Evolutionary conservation across 1,284 basidiomycete species (phyloP).

Genomic region (Tremellales sp.): DNA sequence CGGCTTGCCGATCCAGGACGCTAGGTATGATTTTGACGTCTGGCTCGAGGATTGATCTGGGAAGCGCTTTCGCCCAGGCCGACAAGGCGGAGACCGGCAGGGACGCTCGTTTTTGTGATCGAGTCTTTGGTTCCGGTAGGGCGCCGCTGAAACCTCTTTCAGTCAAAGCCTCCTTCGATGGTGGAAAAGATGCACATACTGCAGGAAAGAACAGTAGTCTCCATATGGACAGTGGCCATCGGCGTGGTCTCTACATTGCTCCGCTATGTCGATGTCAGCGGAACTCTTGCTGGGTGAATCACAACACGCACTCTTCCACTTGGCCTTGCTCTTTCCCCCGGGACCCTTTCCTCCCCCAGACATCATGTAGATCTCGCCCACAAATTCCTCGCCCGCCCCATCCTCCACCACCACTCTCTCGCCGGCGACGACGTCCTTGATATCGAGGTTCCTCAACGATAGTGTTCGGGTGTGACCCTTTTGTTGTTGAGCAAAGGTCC

Average conservation of each 20-base stretch:
- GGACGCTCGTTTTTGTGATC: not conserved
- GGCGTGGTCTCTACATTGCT: constrained; percentile 42
- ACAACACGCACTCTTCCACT: constrained; percentile 44
- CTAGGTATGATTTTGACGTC: constrained; percentile 13
- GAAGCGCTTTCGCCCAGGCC: constrained; percentile 8
- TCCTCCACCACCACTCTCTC: constrained; percentile 30
- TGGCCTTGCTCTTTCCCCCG: constrained; percentile 38
- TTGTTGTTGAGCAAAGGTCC: constrained; percentile 39
- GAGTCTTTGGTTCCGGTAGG: not conserved
- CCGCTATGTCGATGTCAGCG: constrained; percentile 26
- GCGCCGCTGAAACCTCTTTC: not conserved
- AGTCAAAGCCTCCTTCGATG: not conserved
- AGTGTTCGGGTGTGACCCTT: constrained; percentile 10
- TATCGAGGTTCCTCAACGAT: constrained; percentile 8
- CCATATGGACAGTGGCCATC: constrained; percentile 44
- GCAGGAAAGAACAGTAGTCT: constrained; percentile 48
- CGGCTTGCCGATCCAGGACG: constrained; percentile 12
- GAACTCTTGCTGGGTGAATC: not conserved
- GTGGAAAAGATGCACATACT: constrained; percentile 19
- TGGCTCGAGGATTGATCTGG: constrained; percentile 7
- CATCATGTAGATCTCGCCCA: constrained; percentile 44
- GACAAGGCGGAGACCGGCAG: not conserved
- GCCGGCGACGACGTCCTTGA: constrained; percentile 26
- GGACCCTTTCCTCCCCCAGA: constrained; percentile 47
- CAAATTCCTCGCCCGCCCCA: constrained; percentile 30